Evolutionary conservation across 139 green algal species (phyloP), one percentile per base, ranked within the genome.

Genomic region (Micromonas pusilla): DNA sequence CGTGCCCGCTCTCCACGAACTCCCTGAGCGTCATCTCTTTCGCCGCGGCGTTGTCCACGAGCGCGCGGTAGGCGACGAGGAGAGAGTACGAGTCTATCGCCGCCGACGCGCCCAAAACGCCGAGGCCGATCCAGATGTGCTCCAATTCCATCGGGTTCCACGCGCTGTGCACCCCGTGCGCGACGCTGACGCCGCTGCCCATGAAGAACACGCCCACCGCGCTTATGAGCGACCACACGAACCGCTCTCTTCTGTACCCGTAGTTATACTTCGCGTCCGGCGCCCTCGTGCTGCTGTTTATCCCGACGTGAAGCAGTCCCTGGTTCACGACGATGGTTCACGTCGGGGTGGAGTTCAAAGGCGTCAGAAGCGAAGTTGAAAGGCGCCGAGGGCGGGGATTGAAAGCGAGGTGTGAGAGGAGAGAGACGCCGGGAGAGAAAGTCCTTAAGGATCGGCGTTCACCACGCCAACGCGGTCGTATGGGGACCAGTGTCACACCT

Each of bases 181-280:
- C 76, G 26, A 96, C 73, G 2, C 89, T 93, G 16, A 93, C 89
- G n/a, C 93, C 87, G 0, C 90, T 88, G 5, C 93, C 93, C 30
- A 94, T 70, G 85, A 92, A 97, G 81, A 97, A 97, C 79, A 97
- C 92, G 71, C 91, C 91, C 4, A 96, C 91, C 1, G 90, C 93
- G n/a, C 81, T 89, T 65, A 97, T 94, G 3, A 97, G 87, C 2
- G 86, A 89, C 83, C 91, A 97, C 13, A 97, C 87, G 77, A 96
- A 97, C 76, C 93, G 91, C 74, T 97, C 93, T 9, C 89, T 85
- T 72, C 89, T 84, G 85, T 95, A 96, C 36, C 93, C 93, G 74
- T 97, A 97, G 0, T 80, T 80, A 30, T 70, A 72, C 0, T 34
- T 74, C 32, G 45, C 37, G 19, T 81, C 66, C 2, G 77, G 64